Evolutionary conservation across 2,329 filamentous ascomycete species (phyloP).

Genomic region (Scedosporium boydii): DNA sequence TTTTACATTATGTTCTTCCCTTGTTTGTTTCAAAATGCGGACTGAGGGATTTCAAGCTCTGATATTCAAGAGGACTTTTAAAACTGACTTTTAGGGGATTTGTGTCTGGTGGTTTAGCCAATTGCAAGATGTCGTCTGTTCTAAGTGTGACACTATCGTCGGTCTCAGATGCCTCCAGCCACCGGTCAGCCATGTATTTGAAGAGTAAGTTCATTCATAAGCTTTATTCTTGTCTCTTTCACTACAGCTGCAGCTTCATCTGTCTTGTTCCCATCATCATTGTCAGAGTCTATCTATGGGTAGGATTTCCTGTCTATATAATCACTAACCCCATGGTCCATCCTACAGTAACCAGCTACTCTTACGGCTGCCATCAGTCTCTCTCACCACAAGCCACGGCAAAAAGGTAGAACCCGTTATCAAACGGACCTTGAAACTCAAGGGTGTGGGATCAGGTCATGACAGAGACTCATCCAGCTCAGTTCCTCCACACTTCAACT

Average conservation of each 20-base stretch:
- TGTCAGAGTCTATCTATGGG: no score
- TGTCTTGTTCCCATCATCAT: neutral
- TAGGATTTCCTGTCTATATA: no score
- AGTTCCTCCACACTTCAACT: neutral
- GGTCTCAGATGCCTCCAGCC: constrained; percentile 25
- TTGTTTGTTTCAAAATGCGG: no score
- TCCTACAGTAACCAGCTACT: constrained; percentile 25
- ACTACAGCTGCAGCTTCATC: neutral
- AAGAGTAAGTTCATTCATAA: constrained; percentile 20
- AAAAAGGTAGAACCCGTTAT: constrained; percentile 12
- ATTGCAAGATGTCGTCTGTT: constrained; percentile 26
- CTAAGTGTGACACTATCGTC: constrained; percentile 19
- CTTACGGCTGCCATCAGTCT: constrained; percentile 20
- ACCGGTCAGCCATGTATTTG: constrained; percentile 25
- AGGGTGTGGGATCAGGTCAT: constrained; percentile 7
- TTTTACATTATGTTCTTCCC: neutral
- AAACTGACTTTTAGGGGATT: no score
- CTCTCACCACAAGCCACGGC: constrained; percentile 11
- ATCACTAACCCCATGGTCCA: constrained; percentile 6
- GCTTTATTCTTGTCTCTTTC: neutral
- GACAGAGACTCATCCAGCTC: neutral
- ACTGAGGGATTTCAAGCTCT: no score
- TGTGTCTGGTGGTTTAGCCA: constrained; percentile 15
- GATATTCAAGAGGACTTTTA: no score
- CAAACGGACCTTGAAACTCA: constrained; percentile 22